Conservation (phyloP, 1,284 basidiomycete genomes). For the Rhizoctonia solani region DNA sequence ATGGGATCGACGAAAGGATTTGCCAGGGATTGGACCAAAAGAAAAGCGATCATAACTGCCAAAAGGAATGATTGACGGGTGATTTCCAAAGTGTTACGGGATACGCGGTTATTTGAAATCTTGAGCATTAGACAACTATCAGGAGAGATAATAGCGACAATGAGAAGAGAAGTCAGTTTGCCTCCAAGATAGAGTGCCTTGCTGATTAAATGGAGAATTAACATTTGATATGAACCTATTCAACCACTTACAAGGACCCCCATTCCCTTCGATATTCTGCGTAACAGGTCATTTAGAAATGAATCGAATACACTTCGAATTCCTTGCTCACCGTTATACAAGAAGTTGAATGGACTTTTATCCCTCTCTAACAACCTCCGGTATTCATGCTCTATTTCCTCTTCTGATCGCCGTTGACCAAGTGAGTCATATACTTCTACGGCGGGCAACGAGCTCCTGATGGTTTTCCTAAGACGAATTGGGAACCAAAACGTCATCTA, state of each 20-base stretch:
- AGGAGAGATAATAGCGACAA: constrained; percentile 67
- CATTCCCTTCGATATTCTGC: constrained; percentile 70
- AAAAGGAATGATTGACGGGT: constrained; percentile 70
- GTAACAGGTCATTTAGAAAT: neutral
- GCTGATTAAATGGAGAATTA: constrained; percentile 18
- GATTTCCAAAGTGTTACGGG: constrained; percentile 53
- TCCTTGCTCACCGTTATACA: constrained; percentile 62
- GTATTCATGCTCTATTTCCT: constrained; percentile 74
- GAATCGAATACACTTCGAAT: constrained; percentile 2
- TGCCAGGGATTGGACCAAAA: constrained; percentile 62
- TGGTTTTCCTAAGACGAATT: constrained; percentile 60
- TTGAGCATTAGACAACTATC: constrained; percentile 69
- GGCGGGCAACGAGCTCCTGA: constrained; percentile 62
- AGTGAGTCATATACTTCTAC: constrained; percentile 74
- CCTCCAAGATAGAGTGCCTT: constrained; percentile 65
- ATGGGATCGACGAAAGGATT: constrained; percentile 73
- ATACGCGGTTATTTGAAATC: constrained; percentile 44
- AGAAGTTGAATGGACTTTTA: constrained; percentile 68
- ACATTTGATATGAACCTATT: neutral
- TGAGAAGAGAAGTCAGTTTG: constrained; percentile 69
- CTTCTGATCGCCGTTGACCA: constrained; percentile 59
- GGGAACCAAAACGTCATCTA: constrained; percentile 78
- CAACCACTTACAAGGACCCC: constrained; percentile 55
- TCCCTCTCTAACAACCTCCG: constrained; percentile 67
- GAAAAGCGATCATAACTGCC: constrained; percentile 61